A percentile compares a stretch with the other conserved stretches of the same genome.
Evolutionary conservation across 2,329 filamentous ascomycete genomes (phyloP).

Genomic region (Sarocladium brachiariae): DNA sequence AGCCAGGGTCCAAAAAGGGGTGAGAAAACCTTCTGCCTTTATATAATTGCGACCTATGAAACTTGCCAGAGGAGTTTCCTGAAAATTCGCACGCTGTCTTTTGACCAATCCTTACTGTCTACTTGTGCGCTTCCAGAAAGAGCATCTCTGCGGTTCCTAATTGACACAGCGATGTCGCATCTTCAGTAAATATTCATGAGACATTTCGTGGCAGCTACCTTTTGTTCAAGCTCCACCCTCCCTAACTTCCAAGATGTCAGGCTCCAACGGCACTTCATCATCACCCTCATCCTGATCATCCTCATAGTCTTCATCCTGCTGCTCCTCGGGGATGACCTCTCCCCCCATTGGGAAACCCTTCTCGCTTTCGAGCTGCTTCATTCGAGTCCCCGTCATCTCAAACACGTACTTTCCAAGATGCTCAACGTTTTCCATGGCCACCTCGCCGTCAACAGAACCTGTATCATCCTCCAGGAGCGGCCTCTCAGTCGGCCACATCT

Average conservation of each 20-base stretch:
- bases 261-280: conserved; percentile 20
- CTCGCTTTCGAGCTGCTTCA: conserved; percentile 41
- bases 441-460: conserved; percentile 44
- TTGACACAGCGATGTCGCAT: no score
- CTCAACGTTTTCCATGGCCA: conserved; percentile 83
- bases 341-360: conserved; percentile 19
- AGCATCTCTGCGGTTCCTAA: no score
- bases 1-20: no score
- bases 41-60: no score
- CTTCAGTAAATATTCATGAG: conserved; percentile 4
- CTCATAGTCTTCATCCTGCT: conserved; percentile 23
- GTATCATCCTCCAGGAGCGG: conserved; percentile 28
- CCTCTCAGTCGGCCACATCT: conserved; percentile 71
- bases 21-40: no score
- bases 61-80: no score
- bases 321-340: conserved; percentile 20
- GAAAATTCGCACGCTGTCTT: no score
- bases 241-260: conserved; percentile 29
- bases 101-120: no score
- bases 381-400: conserved; percentile 75
- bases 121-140: no score
- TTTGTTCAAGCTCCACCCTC: conserved; percentile 23
- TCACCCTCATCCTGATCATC: conserved; percentile 25
- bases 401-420: conserved; percentile 94
- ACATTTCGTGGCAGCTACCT: not conserved